Evolutionary conservation across 1,284 basidiomycete species (phyloP).

Genomic region (Ceratobasidium sp.): DNA sequence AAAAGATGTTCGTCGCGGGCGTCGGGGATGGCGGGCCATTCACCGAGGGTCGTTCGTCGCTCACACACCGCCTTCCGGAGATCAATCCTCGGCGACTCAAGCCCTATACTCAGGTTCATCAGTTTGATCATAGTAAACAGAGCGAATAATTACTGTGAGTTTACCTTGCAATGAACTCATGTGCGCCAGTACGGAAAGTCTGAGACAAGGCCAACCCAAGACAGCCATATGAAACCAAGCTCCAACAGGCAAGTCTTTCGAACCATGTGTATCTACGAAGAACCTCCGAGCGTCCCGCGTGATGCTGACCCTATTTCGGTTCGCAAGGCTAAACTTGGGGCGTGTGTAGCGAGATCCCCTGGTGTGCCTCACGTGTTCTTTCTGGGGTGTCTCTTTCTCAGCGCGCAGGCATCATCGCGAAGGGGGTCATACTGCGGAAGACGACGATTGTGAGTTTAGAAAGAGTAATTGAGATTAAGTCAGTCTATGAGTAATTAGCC

Average conservation of each 20-base stretch:
- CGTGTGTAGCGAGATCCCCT: slow-evolving; percentile 14
- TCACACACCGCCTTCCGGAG: slow-evolving; percentile 26
- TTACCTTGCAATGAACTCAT: no score
- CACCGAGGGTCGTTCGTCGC: background rate
- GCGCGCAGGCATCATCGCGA: no score
- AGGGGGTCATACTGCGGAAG: no score
- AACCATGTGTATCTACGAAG: slow-evolving; percentile 3
- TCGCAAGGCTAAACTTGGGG: slow-evolving; percentile 9
- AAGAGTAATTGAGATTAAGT: no score
- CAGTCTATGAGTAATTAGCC: no score
- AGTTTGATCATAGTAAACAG: background rate
- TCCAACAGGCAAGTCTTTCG: slow-evolving; percentile 2
- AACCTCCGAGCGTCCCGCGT: slow-evolving; percentile 22
- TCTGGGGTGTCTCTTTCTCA: background rate
- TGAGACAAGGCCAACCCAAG: no score
- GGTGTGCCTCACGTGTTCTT: slow-evolving; percentile 16
- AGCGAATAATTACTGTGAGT: no score
- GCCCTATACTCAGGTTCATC: slow-evolving; percentile 17
- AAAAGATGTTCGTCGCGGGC: background rate
- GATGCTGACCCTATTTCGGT: slow-evolving; percentile 15
- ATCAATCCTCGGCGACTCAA: slow-evolving; percentile 22
- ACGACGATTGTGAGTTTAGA: no score
- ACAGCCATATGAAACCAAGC: background rate
- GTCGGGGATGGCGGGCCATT: slow-evolving; percentile 20
- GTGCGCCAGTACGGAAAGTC: no score